Evolutionary conservation across 306 rosid genomes (phyloP), one percentile per base, ranked within the genome.

Genomic region (Mimosa bimucronata): DNA sequence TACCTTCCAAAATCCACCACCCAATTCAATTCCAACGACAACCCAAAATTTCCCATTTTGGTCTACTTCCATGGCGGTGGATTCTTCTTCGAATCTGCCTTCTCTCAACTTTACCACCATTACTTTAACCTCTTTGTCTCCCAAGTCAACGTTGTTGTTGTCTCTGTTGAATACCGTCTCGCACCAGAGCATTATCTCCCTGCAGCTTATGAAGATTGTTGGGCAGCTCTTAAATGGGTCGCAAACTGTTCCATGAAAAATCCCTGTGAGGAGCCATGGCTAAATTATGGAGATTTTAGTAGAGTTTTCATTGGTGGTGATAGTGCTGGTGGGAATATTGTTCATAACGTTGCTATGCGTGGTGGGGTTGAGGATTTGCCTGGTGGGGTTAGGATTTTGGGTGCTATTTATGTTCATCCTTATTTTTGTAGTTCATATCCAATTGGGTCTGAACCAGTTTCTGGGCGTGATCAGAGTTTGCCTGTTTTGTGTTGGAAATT

Each of bases 311-410:
- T 89, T 2, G 90, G 84, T 2, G 90, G 92, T n/a, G 92, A 89
- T 2, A 86, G 90, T 55, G 86, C 92, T 4, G 88, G 90, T 37
- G 88, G 88, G 57, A 86, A 86, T 41, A 84, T 86, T 29, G 90
- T 62, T 4, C 90, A 88, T 31, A 80, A 86, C 64, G 77, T 82
- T 6, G 76, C 82, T 10, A 84, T 84, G 87, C 79, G 82, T 61
- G 77, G 69, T 14, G 87, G 87, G 15, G 55, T 16, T 26, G 87
- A 88, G 75, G 30, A 67, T 58, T 57, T 88, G 81, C 68, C 68
- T 34, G 80, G 80, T 38, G 85, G 83, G 19, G 65, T 82, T 1
- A 71, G 77, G 48, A 66, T 80, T 18, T 38, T 31, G 0, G 88
- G 86, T 25, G 74, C 83, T n/a, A 69, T 85, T 44, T 77, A 78